Conservation (phyloP, 2,329 filamentous ascomycete genomes). For the Fusarium virguliforme region DNA sequence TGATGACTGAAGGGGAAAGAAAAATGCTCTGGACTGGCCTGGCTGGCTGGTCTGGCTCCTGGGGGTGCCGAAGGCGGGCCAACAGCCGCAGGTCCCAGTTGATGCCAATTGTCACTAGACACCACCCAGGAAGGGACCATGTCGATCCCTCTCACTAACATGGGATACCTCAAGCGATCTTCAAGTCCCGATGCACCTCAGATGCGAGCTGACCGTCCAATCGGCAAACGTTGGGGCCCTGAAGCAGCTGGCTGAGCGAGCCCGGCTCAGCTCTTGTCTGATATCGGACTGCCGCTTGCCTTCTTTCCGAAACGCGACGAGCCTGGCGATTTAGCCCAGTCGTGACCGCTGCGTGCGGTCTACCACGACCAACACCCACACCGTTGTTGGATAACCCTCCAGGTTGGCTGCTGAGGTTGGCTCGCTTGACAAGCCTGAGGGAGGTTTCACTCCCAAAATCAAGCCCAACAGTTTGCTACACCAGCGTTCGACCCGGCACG, state of each 20-base stretch:
- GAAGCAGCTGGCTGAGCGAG: constrained; percentile 4
- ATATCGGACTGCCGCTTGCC: constrained; percentile 9
- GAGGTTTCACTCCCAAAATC: constrained; percentile 10
- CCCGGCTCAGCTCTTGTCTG: constrained; percentile 8
- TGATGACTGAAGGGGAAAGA: constrained; percentile 20
- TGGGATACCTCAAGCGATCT: constrained; percentile 16
- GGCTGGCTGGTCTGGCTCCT: not conserved
- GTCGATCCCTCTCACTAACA: constrained; percentile 44
- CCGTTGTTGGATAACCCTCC: constrained; percentile 2
- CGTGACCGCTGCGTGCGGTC: constrained; percentile 1
- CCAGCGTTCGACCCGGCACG: constrained; percentile 17
- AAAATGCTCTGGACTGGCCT: constrained; percentile 1
- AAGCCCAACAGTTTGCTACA: constrained; percentile 11
- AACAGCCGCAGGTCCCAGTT: constrained; percentile 42
- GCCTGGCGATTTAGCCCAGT: not conserved
- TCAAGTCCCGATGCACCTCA: constrained; percentile 16
- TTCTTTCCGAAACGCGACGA: constrained; percentile 15
- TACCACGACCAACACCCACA: constrained; percentile 10
- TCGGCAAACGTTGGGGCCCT: constrained; percentile 21
- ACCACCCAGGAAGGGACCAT: constrained; percentile 35
- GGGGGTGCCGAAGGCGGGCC: constrained; percentile 18
- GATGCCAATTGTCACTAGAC: constrained; percentile 29
- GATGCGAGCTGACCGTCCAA: constrained; percentile 23
- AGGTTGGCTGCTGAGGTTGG: constrained; percentile 10
- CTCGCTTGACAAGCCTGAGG: not conserved